Percentiles rank a stretch among this genome's conserved stretches.
These are phyloP conservation scores for Phytophthora foliorum DNA, from an alignment of 352 stramenopile genomes.

Conservation along the genomic window DNA sequence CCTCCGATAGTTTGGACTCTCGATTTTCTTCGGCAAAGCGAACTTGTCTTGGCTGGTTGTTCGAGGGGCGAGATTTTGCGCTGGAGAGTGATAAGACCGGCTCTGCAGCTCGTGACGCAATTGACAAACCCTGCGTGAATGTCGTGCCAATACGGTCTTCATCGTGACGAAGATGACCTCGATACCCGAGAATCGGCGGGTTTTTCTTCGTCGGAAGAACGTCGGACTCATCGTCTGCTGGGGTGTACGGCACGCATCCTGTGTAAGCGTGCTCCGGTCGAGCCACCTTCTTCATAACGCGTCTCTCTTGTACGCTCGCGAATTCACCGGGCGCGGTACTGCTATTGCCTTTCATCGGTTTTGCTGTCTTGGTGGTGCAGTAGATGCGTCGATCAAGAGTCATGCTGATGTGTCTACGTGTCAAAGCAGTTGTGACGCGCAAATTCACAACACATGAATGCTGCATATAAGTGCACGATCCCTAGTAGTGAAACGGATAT, in stretches of 20 bases:
- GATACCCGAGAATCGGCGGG: slow-evolving; percentile 70
- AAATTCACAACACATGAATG: not conserved
- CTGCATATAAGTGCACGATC: slow-evolving; percentile 11
- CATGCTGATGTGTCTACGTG: slow-evolving; percentile 11
- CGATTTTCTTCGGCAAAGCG: slow-evolving; percentile 26
- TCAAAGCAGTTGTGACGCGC: slow-evolving; percentile 18
- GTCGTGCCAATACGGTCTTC: slow-evolving; percentile 74
- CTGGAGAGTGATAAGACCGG: slow-evolving; percentile 2
- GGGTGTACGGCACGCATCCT: slow-evolving; percentile 45
- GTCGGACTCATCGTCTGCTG: slow-evolving; percentile 22
- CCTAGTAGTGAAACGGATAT: slow-evolving; percentile 21
- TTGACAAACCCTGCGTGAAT: slow-evolving; percentile 68
- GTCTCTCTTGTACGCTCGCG: slow-evolving; percentile 57
- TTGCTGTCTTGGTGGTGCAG: slow-evolving; percentile 5
- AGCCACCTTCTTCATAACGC: slow-evolving; percentile 73
- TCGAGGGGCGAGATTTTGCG: not conserved
- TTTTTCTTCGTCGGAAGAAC: slow-evolving; percentile 37
- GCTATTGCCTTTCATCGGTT: slow-evolving; percentile 6
- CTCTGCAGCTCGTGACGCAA: slow-evolving; percentile 34
- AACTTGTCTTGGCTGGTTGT: slow-evolving; percentile 31
- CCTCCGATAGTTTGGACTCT: not conserved
- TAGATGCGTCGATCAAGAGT: slow-evolving; percentile 17
- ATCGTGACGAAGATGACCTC: slow-evolving; percentile 62
- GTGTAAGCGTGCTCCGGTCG: slow-evolving; percentile 80
- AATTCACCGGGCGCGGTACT: slow-evolving; percentile 29